Percentiles rank a stretch among this genome's conserved stretches.
Conservation (phyloP, 805 yeast species). For the Saturnispora kantuleensis region DNA sequence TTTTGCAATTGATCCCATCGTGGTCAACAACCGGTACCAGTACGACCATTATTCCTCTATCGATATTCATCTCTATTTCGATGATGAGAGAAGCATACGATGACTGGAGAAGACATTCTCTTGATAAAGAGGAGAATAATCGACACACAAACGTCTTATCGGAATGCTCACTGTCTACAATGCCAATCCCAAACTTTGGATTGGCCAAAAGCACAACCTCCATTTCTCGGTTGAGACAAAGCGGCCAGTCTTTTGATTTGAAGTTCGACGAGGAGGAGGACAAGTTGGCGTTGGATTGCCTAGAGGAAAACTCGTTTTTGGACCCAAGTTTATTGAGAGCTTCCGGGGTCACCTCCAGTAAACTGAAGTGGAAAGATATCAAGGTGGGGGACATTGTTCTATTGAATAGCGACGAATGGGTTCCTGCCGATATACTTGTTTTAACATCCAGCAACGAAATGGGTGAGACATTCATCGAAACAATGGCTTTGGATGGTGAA, state of each 20-base stretch:
- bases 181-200: constrained; percentile 8
- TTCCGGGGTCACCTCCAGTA: constrained; percentile 16
- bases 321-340: constrained; percentile 12
- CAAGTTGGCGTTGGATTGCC: constrained; percentile 7
- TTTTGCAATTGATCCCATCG: constrained; percentile 89
- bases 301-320: constrained; percentile 20
- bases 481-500: constrained; percentile 97
- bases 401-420: constrained; percentile 74
- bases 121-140: constrained; percentile 79
- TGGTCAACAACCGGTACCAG: constrained; percentile 97
- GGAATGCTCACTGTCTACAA: background rate
- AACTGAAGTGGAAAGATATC: constrained; percentile 59
- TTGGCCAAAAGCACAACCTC: constrained; percentile 23
- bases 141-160: constrained; percentile 35
- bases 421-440: constrained; percentile 84
- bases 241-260: constrained; percentile 20
- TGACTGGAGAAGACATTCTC: constrained; percentile 77
- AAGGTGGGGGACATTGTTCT: constrained; percentile 81
- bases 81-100: constrained; percentile 91
- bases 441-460: constrained; percentile 61
- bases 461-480: constrained; percentile 67
- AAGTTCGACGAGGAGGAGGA: constrained; percentile 12
- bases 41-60: constrained; percentile 85
- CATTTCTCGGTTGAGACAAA: constrained; percentile 20
- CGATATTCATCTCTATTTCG: constrained; percentile 79